Evolutionary conservation across 495 filamentous ascomycete genomes (phyloP).

Genomic region (Antarctomyces pellizariae): DNA sequence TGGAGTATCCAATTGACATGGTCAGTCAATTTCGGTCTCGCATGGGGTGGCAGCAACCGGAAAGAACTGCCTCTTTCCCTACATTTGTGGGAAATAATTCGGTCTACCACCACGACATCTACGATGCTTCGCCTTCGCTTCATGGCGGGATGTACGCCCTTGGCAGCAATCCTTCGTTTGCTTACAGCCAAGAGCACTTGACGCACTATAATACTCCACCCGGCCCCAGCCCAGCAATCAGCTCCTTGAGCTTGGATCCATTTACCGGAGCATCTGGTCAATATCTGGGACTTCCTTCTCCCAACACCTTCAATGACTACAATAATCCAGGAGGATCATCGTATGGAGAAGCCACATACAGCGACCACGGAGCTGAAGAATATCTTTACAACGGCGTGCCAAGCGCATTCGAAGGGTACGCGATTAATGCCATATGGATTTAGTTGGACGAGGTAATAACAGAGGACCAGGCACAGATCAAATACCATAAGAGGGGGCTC

Average conservation of each 20-base stretch:
- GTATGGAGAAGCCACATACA: conserved; percentile 26
- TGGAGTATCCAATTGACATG: conserved; percentile 39
- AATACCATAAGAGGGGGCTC: too few relatives aligned
- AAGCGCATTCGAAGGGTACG: too few relatives aligned
- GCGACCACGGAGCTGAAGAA: conserved; percentile 25
- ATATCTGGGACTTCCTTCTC: conserved; percentile 32
- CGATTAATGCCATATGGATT: too few relatives aligned
- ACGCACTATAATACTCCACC: conserved; percentile 16
- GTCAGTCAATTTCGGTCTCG: conserved; percentile 33
- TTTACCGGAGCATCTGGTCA: conserved; percentile 20
- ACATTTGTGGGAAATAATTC: conserved; percentile 23
- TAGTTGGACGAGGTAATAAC: too few relatives aligned
- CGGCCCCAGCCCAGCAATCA: conserved; percentile 18
- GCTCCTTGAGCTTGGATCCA: conserved; percentile 25
- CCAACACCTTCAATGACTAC: conserved; percentile 24
- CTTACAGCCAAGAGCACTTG: conserved; percentile 31
- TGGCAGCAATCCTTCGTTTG: conserved; percentile 26
- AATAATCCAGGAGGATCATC: conserved; percentile 27
- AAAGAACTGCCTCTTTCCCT: conserved; percentile 27
- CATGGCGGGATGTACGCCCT: conserved; percentile 19
- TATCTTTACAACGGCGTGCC: conserved; percentile 14
- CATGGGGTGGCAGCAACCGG: conserved; percentile 35
- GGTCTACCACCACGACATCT: conserved; percentile 20
- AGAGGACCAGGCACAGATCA: too few relatives aligned
- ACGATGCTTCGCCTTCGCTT: conserved; percentile 15